Base-by-base conservation (phyloP, 345 rosid species). In the Salix udensis region DNA sequence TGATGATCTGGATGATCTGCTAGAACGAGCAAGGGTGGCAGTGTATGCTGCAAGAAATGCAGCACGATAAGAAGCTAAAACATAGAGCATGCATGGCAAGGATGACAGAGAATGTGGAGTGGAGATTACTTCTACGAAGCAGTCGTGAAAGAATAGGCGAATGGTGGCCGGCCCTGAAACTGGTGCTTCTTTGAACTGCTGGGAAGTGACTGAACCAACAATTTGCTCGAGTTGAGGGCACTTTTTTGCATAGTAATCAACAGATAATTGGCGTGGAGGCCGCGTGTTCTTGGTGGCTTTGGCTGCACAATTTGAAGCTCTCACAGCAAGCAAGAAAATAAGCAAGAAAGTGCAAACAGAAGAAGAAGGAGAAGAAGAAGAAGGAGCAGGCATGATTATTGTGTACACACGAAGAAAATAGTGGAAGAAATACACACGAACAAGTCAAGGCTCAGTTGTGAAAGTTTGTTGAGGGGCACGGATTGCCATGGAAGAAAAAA, bases 141-240 rank as follows among this genome's bases (percentile, higher is more conserved):
- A 94, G 87, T 94, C 98, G 19, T 94, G 98, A 88, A 94, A 94
- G 88, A 92, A 90, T 68, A 94, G 92, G 37, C 94, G 94, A 70
- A 94, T 88, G 58, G 98, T 91, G 84, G 98, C 97, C 2, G 98
- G 91, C 13, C 87, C 94, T 0, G 98, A 86, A 77, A 91, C 85
- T 0, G 97, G 98, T 2, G 83, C 76, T 82, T 88, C 90, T 79
- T 89, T 88, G 86, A 91, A 92, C 81, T 78, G 92, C 37, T 88
- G 93, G 44, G 88, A 86, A 12, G 97, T 91, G 65, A 94, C 81
- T 6, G 94, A 88, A 42, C 85, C 92, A 9, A 94, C 77, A 14
- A 91, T 87, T 72, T 81, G 92, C 84, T 92, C 97, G 13, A 92
- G 82, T 72, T 89, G 91, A 62, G 97, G 92, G 86, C 98, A 94